phyloP scores from a whole-genome alignment of 169 alveolate species.

The Plasmodium coatneyi region DNA sequence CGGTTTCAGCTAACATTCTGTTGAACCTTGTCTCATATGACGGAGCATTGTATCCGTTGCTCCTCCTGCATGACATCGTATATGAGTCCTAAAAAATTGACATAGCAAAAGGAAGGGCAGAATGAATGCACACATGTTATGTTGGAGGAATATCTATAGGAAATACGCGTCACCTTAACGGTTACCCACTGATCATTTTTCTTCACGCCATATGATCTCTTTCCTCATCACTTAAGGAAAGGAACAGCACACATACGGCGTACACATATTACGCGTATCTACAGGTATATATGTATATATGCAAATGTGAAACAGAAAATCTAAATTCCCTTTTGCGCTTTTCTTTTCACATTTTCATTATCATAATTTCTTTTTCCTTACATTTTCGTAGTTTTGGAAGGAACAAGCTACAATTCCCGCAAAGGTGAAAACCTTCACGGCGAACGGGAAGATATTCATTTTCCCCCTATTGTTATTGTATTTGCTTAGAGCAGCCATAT shows the following conservation, averaged over 20 bases:
- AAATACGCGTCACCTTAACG: neutral
- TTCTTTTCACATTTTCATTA: neutral
- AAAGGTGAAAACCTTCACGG: constrained; percentile 7
- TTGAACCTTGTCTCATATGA: neutral
- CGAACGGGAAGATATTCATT: neutral
- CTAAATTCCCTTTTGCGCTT: neutral
- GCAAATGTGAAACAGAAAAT: neutral
- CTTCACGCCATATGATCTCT: neutral
- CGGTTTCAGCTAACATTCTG: constrained; percentile 21
- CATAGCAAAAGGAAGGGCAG: neutral
- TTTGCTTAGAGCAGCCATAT: constrained; percentile 20
- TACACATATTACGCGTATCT: neutral
- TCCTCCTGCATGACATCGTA: neutral
- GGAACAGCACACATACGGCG: neutral
- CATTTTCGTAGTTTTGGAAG: neutral
- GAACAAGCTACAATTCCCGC: constrained; percentile 2
- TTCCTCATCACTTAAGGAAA: neutral
- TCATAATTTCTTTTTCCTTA: constrained; percentile 2
- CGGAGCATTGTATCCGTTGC: neutral
- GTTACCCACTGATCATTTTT: neutral
- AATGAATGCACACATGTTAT: neutral
- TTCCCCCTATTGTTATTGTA: neutral
- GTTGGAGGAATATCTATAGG: neutral
- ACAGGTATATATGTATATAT: neutral
- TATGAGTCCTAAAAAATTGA: neutral